Evolutionary conservation across 2,329 filamentous ascomycete genomes (phyloP), one percentile per base, ranked within the genome.

Genomic region (Lasiodiplodia sp.): DNA sequence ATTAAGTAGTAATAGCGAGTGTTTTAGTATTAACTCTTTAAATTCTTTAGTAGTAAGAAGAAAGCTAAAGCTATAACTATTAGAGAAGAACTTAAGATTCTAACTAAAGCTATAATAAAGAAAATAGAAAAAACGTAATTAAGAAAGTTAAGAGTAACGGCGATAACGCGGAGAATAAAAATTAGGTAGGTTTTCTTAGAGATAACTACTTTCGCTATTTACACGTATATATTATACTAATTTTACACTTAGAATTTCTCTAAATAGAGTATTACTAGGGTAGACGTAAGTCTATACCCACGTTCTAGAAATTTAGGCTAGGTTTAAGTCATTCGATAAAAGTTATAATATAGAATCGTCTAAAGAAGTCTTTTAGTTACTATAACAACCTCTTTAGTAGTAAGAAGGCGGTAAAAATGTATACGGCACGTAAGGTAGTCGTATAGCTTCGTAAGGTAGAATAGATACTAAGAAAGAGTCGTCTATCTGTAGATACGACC

Each of bases 371-470:
- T 25, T 83, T 83, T 68, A 82, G 83, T 68, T 75, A 75, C 23
- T 70, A 72, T 10, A 70, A 70, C 2, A 68, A 69, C 0, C 71
- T 76, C 10, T 81, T 81, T 71, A 65, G 72, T 2, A 77, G 71
- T 31, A 85, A 84, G 66, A 79, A 81, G 69, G 74, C 76, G 7
- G 83, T 83, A 1, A 79, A 79, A 21, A 76, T 77, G 44, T 73
- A 77, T 60, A 80, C 82, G 28, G 82, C 83, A 8, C 72, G 74
- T 66, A 75, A 77, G 68, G 82, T 81, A 3, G 74, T 83, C n/a
- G 70, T 78, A 25, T 78, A 81, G 75, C 78, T 84, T 68, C 79
- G 82, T 66, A 64, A 70, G 7, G 69, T 74, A 3, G 78, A 78
- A 5, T 68, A 69, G 3, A 79, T 78, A 76, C 75, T 75, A 56